Percentiles rank a stretch among this genome's conserved stretches.
Conservation (phyloP, 2,329 filamentous ascomycete species). For the Neophaeococcomyces aloes region DNA sequence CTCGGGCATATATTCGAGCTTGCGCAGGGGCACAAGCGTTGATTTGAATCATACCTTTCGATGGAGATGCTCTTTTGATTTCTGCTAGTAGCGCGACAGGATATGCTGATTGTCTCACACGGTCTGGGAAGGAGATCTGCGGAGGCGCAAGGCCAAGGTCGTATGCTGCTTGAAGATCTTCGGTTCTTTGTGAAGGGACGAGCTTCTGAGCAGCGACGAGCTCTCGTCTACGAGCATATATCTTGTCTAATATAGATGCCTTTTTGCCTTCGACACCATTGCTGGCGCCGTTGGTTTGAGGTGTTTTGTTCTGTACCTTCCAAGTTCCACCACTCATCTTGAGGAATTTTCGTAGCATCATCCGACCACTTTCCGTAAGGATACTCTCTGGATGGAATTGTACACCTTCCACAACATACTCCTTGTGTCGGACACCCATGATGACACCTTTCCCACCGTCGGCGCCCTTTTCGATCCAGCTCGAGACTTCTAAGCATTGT, state of each 20-base stretch:
- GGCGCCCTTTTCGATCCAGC: conserved; percentile 67
- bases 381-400: conserved; percentile 99
- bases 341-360: conserved; percentile 89
- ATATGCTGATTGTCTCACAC: conserved; percentile 71
- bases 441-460: conserved; percentile 77
- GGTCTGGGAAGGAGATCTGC: conserved; percentile 65
- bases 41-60: conserved; percentile 86
- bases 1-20: conserved; percentile 80
- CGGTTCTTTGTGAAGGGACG: conserved; percentile 71
- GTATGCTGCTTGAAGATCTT: conserved; percentile 78
- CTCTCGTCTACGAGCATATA: conserved; percentile 70
- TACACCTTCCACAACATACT: conserved; percentile 84
- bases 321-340: conserved; percentile 82
- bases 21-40: conserved; percentile 81
- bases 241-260: conserved; percentile 78
- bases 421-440: conserved; percentile 92
- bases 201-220: conserved; percentile 70
- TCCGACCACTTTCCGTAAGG: conserved; percentile 73
- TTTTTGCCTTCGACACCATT: conserved; percentile 43
- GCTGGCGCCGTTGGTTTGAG: conserved; percentile 14
- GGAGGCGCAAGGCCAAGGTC: conserved; percentile 76
- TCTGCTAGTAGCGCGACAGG: conserved; percentile 93
- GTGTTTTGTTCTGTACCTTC: conserved; percentile 31
- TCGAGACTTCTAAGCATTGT: conserved; percentile 74
- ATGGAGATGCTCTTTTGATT: conserved; percentile 92